Percentiles rank a stretch among this genome's conserved stretches.
These are phyloP conservation scores for Trichoderma semiorbis DNA, from an alignment of 2,329 filamentous ascomycete genomes.

Conservation along the genomic window DNA sequence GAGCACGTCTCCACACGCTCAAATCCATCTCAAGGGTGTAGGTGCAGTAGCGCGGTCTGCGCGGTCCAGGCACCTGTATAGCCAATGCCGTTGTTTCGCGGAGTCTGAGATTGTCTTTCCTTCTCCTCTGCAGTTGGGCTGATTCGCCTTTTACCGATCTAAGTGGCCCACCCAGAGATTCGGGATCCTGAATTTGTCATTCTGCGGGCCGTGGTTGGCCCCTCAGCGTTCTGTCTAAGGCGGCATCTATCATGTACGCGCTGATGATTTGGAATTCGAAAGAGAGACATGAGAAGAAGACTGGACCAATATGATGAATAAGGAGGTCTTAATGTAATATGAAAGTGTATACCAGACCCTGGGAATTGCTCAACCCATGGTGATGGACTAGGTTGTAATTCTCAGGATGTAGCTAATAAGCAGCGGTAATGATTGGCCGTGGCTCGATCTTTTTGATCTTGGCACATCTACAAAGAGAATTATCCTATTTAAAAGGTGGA, in stretches of 20 bases:
- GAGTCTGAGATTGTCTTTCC: background rate
- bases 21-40: background rate
- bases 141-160: background rate
- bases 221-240: background rate
- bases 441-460: background rate
- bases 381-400: background rate
- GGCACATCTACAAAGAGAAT: background rate
- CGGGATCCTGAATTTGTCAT: slow-evolving; percentile 6
- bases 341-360: background rate
- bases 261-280: background rate
- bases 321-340: background rate
- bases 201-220: background rate
- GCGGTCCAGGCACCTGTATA: background rate
- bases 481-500: background rate
- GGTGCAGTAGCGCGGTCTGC: background rate
- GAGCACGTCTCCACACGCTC: background rate
- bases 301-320: background rate
- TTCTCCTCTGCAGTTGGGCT: background rate
- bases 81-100: background rate
- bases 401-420: background rate
- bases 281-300: background rate
- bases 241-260: background rate
- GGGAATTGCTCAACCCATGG: background rate
- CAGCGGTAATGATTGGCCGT: background rate
- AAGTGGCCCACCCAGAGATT: background rate